A percentile compares a stretch with the other conserved stretches of the same genome.
Evolutionary conservation across 441 rosid species (phyloP).

Genomic region (Aleurites moluccanus): DNA sequence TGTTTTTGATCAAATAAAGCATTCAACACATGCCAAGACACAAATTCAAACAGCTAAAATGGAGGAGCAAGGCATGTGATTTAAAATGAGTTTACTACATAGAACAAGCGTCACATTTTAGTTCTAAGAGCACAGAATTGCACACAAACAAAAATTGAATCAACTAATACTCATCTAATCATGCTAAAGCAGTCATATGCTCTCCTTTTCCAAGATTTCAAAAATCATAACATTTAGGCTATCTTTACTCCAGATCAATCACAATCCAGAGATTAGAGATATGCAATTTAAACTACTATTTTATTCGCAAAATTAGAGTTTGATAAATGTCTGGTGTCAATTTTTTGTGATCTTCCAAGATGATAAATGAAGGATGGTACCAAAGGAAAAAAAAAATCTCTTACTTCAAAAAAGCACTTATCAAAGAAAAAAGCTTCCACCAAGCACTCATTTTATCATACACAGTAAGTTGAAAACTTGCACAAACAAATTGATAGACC

Average conservation of each 20-base stretch:
- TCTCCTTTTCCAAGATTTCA: neutral
- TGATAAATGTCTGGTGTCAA: neutral
- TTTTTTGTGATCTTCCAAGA: neutral
- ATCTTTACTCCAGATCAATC: neutral
- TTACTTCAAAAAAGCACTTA: neutral
- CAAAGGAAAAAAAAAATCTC: neutral
- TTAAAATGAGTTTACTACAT: conserved; percentile 7
- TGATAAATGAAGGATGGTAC: neutral
- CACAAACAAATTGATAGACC: neutral
- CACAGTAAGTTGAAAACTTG: neutral
- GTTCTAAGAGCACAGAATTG: neutral
- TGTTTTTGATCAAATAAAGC: neutral
- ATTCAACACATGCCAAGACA: neutral
- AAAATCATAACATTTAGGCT: neutral
- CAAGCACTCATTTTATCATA: no score
- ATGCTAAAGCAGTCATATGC: neutral
- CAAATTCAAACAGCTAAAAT: neutral
- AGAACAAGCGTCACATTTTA: neutral
- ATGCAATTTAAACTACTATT: neutral
- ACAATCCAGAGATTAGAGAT: neutral
- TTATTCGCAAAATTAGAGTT: neutral
- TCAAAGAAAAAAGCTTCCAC: neutral
- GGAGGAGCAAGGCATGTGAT: neutral
- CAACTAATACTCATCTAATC: neutral
- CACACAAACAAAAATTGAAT: neutral